A percentile compares a stretch with the other conserved stretches of the same genome.
Evolutionary conservation across 192 early-diverging fungal species (phyloP).

Genomic region (Backusella psychrophila): DNA sequence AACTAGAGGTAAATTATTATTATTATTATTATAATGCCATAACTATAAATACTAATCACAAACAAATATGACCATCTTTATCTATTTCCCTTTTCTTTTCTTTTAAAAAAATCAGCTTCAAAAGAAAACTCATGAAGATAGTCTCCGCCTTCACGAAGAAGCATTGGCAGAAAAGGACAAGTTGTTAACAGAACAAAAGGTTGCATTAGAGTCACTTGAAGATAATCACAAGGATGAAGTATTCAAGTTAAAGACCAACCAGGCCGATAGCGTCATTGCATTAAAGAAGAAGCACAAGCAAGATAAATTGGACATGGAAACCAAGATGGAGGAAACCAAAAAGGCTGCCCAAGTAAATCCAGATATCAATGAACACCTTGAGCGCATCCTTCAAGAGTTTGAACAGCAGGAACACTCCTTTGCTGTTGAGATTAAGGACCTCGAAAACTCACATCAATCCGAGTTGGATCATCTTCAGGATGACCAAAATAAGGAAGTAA

Average conservation of each 20-base stretch:
- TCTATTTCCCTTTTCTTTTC: background rate
- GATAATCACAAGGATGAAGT: slow-evolving; percentile 16
- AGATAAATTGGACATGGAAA: slow-evolving; percentile 23
- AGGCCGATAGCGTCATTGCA: slow-evolving; percentile 11
- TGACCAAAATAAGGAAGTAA: slow-evolving; percentile 15
- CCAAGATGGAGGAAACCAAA: slow-evolving; percentile 20
- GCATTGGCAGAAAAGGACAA: slow-evolving; percentile 34
- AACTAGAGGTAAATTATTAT: slow-evolving; percentile 13
- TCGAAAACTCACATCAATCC: slow-evolving; percentile 29
- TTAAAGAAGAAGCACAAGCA: slow-evolving; percentile 27
- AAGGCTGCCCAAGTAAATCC: background rate
- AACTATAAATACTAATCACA: background rate
- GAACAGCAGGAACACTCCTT: slow-evolving; percentile 31
- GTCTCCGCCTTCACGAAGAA: slow-evolving; percentile 22
- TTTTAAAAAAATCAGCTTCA: slow-evolving; percentile 11
- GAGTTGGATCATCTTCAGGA: slow-evolving; percentile 21
- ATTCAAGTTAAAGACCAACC: slow-evolving; percentile 9
- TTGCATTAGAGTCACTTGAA: slow-evolving; percentile 4
- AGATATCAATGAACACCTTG: slow-evolving; percentile 25
- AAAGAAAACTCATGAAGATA: slow-evolving; percentile 31
- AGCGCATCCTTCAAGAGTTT: slow-evolving; percentile 30
- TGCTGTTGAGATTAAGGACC: slow-evolving; percentile 20
- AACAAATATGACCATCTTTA: background rate
- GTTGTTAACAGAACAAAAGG: slow-evolving; percentile 29
- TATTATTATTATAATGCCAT: background rate